Percentiles rank a stretch among this genome's conserved stretches.
These are phyloP conservation scores for Phytophthora idaei DNA, from an alignment of 352 stramenopile genomes.

Conservation along the genomic window DNA sequence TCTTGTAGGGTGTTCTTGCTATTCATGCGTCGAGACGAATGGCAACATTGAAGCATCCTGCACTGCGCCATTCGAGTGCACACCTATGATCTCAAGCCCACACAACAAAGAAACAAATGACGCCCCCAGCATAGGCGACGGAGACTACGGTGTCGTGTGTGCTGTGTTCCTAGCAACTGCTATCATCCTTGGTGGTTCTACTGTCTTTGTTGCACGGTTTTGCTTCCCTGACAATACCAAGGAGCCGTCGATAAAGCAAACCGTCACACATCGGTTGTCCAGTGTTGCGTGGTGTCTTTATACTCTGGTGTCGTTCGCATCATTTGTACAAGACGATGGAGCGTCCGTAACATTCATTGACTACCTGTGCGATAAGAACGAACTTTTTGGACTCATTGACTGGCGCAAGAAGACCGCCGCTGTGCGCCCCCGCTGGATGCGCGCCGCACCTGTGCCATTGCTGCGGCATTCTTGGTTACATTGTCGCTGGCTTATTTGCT, in stretches of 20 bases:
- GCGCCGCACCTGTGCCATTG: background rate
- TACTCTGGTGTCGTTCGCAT: background rate
- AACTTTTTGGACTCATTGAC: constrained; percentile 20
- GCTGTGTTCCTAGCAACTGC: constrained; percentile 16
- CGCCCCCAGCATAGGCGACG: constrained; percentile 6
- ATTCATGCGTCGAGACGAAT: constrained; percentile 14
- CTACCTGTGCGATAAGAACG: constrained; percentile 22
- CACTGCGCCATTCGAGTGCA: constrained; percentile 9
- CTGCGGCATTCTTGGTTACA: constrained; percentile 15
- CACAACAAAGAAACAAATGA: background rate
- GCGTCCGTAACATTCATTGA: constrained; percentile 12
- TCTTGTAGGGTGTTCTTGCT: constrained; percentile 20
- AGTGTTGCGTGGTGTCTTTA: background rate
- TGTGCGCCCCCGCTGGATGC: constrained; percentile 10
- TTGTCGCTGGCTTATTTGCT: constrained; percentile 22
- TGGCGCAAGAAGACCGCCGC: constrained; percentile 12
- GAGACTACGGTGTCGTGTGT: constrained; percentile 20
- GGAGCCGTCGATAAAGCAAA: constrained; percentile 7
- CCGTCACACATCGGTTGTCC: constrained; percentile 7
- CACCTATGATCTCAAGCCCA: background rate
- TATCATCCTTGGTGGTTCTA: constrained; percentile 8
- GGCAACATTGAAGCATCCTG: constrained; percentile 12
- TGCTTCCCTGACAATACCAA: constrained; percentile 3
- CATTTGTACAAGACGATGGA: constrained; percentile 16
- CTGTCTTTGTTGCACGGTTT: constrained; percentile 1